A percentile compares a stretch with the other conserved stretches of the same genome.
These are phyloP conservation scores for Pythium rishiriense DNA, from an alignment of 352 stramenopile genomes.

Conservation along the genomic window DNA sequence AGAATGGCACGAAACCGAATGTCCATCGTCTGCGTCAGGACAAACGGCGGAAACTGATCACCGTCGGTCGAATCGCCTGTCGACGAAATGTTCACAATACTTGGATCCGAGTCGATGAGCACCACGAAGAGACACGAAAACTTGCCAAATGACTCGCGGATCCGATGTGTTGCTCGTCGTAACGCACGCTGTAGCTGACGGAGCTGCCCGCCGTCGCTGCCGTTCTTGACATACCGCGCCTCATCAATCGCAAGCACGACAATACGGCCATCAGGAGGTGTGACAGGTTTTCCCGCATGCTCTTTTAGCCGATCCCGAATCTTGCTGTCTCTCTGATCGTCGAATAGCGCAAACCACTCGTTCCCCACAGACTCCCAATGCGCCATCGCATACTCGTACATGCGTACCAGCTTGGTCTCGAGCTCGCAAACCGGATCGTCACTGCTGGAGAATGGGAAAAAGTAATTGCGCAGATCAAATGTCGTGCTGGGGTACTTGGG, in stretches of 20 bases:
- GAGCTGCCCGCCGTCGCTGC: neutral
- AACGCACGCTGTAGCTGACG: neutral
- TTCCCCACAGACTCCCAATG: neutral
- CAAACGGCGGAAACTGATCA: neutral
- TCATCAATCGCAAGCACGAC: neutral
- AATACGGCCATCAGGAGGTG: neutral
- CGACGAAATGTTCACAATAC: neutral
- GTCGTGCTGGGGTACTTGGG: too few species aligned
- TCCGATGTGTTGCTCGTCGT: neutral
- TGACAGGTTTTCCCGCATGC: neutral
- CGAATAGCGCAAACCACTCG: neutral
- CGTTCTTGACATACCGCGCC: neutral
- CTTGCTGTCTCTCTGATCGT: neutral
- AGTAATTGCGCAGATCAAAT: too few species aligned
- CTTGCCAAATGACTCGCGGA: neutral
- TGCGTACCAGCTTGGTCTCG: neutral
- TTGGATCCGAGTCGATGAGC: neutral
- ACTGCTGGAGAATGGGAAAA: too few species aligned
- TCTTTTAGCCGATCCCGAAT: neutral
- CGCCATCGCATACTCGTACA: neutral
- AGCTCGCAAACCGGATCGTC: neutral
- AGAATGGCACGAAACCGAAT: neutral
- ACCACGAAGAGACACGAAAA: neutral
- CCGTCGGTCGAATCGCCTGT: too few species aligned
- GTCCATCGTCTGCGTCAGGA: slow-evolving; percentile 1